Conservation (phyloP, 768 basidiomycete genomes). For the Obba rivulosa region DNA sequence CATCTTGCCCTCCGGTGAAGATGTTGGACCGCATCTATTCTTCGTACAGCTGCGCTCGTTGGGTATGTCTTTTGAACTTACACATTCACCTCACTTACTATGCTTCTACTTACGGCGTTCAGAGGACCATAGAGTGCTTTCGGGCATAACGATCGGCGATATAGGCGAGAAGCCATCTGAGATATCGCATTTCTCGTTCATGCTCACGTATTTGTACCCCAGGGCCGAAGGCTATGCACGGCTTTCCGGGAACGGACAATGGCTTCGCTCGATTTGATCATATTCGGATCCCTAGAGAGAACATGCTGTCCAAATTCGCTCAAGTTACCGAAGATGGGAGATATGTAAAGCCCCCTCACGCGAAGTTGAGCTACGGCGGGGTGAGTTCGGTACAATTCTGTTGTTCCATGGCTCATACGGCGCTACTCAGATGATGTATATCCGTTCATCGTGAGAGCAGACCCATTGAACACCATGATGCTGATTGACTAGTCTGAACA, state of each 20-base stretch:
- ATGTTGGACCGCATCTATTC: conserved; percentile 72
- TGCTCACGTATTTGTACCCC: not conserved
- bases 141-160: conserved; percentile 63
- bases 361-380: conserved; percentile 72
- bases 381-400: conserved; percentile 33
- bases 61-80: conserved; percentile 31
- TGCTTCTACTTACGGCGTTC: not conserved
- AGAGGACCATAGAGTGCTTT: conserved; percentile 58
- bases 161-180: conserved; percentile 39
- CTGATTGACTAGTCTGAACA: conserved; percentile 17
- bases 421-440: conserved; percentile 59
- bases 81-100: not conserved
- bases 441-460: conserved; percentile 51
- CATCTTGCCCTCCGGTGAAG: conserved; percentile 53
- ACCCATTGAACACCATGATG: not conserved
- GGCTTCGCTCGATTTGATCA: conserved; percentile 65
- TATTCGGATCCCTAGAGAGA: conserved; percentile 58
- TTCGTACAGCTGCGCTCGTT: conserved; percentile 63
- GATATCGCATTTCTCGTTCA: not conserved
- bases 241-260: conserved; percentile 50
- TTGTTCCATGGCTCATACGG: not conserved
- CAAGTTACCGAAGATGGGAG: conserved; percentile 58
- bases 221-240: conserved; percentile 58
- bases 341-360: conserved; percentile 64
- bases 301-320: conserved; percentile 76